These are phyloP conservation scores for Taphrina flavorubra DNA, from an alignment of 1,139 yeast species.

Conservation along the genomic window DNA sequence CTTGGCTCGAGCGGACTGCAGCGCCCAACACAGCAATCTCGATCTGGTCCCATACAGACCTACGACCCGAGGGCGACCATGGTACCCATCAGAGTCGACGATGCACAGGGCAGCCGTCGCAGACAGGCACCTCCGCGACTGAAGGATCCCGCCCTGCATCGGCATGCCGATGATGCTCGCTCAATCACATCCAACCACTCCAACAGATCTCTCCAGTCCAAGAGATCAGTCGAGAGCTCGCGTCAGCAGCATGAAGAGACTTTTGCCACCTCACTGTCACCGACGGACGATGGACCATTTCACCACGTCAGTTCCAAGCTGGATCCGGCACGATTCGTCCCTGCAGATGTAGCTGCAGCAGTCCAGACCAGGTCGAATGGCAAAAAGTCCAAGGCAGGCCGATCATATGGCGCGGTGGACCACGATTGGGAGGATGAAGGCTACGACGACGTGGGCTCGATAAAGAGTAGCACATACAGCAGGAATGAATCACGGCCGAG, in stretches of 20 bases:
- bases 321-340: slow-evolving; percentile 17
- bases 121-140: slow-evolving; percentile 1
- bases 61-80: slow-evolving; percentile 37
- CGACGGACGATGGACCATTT: slow-evolving; percentile 21
- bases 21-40: slow-evolving; percentile 1
- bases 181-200: slow-evolving; percentile 27
- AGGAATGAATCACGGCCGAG: neutral
- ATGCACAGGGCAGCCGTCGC: neutral
- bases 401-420: neutral
- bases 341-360: neutral
- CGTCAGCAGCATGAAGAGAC: slow-evolving; percentile 5
- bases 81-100: slow-evolving; percentile 22
- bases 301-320: slow-evolving; percentile 29
- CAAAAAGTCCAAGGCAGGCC: neutral
- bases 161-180: slow-evolving; percentile 24
- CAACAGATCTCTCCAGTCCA: neutral
- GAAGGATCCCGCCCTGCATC: neutral
- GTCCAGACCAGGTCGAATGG: neutral
- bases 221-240: neutral
- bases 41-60: slow-evolving; percentile 29
- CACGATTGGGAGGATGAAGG: slow-evolving; percentile 25
- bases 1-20: slow-evolving; percentile 22
- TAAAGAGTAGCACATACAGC: neutral
- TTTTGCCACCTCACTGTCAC: slow-evolving; percentile 4
- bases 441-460: slow-evolving; percentile 1